Conservation (phyloP, 2,329 filamentous ascomycete species). For the Diplodia scrobiculata region DNA sequence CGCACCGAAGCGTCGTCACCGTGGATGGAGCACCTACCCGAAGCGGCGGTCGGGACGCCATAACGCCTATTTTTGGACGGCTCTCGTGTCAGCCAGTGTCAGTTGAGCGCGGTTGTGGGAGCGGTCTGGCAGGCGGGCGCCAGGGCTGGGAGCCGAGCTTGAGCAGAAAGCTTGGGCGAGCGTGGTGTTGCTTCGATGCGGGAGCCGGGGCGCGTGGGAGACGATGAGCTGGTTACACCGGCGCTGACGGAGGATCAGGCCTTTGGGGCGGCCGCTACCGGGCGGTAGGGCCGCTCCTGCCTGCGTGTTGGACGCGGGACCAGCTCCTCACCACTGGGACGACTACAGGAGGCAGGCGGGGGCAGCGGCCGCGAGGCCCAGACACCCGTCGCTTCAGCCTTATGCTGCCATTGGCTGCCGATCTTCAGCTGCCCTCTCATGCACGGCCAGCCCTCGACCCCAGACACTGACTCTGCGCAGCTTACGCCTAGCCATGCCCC, state of each 20-base stretch:
- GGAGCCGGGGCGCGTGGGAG: neutral
- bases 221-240: neutral
- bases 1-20: neutral
- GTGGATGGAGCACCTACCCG: constrained; percentile 11
- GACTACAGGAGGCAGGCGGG: neutral
- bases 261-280: neutral
- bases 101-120: neutral
- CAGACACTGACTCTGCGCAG: constrained; percentile 8
- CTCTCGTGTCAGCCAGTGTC: neutral
- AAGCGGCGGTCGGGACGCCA: constrained; percentile 1
- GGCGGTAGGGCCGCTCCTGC: neutral
- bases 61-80: constrained; percentile 16
- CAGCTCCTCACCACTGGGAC: neutral
- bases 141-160: neutral
- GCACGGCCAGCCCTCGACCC: neutral
- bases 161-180: neutral
- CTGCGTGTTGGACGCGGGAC: neutral
- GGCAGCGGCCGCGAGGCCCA: neutral
- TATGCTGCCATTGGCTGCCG: constrained; percentile 19
- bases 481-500: constrained; percentile 17
- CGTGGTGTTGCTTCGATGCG: neutral
- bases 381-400: constrained; percentile 18
- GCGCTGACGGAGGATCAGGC: neutral
- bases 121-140: constrained; percentile 2
- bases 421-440: neutral